Percentiles rank a stretch among this genome's conserved stretches.
Conservation (phyloP, 352 stramenopile species). For the Globisporangium uncinulatum region DNA sequence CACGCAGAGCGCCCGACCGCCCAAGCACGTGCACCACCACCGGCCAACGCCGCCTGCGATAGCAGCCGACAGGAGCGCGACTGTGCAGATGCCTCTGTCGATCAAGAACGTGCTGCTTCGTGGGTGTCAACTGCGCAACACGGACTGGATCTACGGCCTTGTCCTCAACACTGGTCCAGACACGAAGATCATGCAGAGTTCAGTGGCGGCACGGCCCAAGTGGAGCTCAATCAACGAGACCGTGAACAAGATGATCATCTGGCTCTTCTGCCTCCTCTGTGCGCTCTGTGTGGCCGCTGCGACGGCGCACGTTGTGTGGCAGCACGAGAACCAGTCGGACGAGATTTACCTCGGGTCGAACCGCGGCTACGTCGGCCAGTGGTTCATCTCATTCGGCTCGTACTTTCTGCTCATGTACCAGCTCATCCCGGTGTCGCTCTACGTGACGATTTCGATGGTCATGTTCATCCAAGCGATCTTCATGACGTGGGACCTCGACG, state of each 20-base stretch:
- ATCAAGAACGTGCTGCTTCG: slow-evolving; percentile 89
- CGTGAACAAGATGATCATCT: slow-evolving; percentile 70
- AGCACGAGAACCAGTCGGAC: background rate
- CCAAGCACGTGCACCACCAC: no score
- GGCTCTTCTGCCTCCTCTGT: slow-evolving; percentile 30
- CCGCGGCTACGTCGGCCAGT: slow-evolving; percentile 43
- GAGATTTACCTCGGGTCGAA: background rate
- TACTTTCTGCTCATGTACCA: slow-evolving; percentile 96
- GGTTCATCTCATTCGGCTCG: slow-evolving; percentile 65
- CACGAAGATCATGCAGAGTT: slow-evolving; percentile 84
- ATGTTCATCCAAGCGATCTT: slow-evolving; percentile 95
- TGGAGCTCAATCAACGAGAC: slow-evolving; percentile 83
- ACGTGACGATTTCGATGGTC: slow-evolving; percentile 96
- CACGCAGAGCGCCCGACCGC: no score
- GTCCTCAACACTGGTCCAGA: slow-evolving; percentile 86
- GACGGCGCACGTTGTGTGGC: slow-evolving; percentile 55
- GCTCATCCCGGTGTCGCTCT: slow-evolving; percentile 97
- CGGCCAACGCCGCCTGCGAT: no score
- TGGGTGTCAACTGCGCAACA: slow-evolving; percentile 85
- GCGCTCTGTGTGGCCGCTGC: slow-evolving; percentile 44
- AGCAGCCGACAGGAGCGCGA: background rate
- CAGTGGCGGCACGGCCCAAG: slow-evolving; percentile 49
- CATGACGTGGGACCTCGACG: slow-evolving; percentile 89
- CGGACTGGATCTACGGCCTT: slow-evolving; percentile 84
- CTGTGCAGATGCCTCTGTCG: slow-evolving; percentile 34